These are phyloP conservation scores for Scedosporium minutisporum DNA, from an alignment of 2,329 filamentous ascomycete species.

Conservation along the genomic window DNA sequence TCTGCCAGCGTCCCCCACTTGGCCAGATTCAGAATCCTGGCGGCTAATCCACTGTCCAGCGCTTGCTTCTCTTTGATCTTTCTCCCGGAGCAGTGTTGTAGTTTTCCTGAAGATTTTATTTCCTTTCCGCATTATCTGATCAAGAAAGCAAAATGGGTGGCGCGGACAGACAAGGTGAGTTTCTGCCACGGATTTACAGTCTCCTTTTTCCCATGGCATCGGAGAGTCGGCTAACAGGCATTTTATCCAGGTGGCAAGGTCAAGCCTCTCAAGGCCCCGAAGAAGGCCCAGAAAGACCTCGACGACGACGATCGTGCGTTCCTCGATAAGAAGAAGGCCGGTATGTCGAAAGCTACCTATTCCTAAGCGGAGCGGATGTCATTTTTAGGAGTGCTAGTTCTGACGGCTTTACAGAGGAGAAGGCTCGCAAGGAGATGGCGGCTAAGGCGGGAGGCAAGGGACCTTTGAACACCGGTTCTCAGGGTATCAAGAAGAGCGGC, in stretches of 20 bases:
- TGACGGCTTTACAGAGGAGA: constrained; percentile 49
- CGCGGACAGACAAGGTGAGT: constrained; percentile 52
- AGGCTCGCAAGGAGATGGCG: constrained; percentile 77
- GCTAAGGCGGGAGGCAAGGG: constrained; percentile 79
- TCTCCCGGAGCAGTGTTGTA: background rate
- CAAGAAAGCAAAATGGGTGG: constrained; percentile 48
- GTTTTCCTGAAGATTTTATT: background rate
- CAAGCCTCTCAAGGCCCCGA: constrained; percentile 79
- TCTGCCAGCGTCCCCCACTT: background rate
- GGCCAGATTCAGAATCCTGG: background rate
- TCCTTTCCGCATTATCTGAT: background rate
- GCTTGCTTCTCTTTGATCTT: background rate
- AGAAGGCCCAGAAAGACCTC: constrained; percentile 73
- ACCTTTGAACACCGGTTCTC: constrained; percentile 70
- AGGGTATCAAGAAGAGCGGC: constrained; percentile 96
- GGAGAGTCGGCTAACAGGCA: background rate
- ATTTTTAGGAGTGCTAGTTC: background rate
- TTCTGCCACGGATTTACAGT: background rate
- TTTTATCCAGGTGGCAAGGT: constrained; percentile 60
- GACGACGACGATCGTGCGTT: constrained; percentile 82
- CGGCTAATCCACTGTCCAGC: background rate
- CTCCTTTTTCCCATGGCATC: background rate
- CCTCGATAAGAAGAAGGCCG: constrained; percentile 74
- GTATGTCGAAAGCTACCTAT: constrained; percentile 37
- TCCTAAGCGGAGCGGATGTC: background rate